A percentile compares a stretch with the other conserved stretches of the same genome.
These are phyloP conservation scores for Thermomyces lanuginosus DNA, from an alignment of 2,329 filamentous ascomycete species.

Conservation along the genomic window DNA sequence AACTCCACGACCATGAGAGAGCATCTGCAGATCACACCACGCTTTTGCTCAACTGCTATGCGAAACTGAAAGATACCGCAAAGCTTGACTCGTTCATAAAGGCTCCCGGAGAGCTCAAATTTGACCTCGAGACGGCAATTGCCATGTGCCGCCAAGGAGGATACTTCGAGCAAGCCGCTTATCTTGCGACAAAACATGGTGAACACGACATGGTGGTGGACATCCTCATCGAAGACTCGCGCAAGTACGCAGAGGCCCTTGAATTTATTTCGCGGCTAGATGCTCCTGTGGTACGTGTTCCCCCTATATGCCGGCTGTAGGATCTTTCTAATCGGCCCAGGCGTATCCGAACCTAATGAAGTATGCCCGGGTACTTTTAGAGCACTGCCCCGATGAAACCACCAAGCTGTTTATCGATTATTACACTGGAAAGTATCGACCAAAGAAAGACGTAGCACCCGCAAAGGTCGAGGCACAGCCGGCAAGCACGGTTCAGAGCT, in stretches of 20 bases:
- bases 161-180: conserved; percentile 92
- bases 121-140: conserved; percentile 93
- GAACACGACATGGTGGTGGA: conserved; percentile 90
- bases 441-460: conserved; percentile 42
- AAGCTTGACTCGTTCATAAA: conserved; percentile 97
- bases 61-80: conserved; percentile 90
- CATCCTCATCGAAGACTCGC: conserved; percentile 88
- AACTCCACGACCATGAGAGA: conserved; percentile 82
- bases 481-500: conserved; percentile 66
- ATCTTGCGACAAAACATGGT: conserved; percentile 81
- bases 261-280: conserved; percentile 83
- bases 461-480: conserved; percentile 33
- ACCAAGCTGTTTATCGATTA: conserved; percentile 87
- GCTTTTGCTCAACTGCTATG: conserved; percentile 86
- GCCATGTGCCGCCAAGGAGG: conserved; percentile 94
- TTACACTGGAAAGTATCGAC: conserved; percentile 71
- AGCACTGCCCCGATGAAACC: conserved; percentile 66
- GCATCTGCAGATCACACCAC: conserved; percentile 94
- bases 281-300: conserved; percentile 48
- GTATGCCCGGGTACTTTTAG: conserved; percentile 78
- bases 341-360: conserved; percentile 86
- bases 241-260: conserved; percentile 73
- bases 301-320: neutral
- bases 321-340: conserved; percentile 23
- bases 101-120: conserved; percentile 73